Evolutionary conservation across 2,329 filamentous ascomycete species (phyloP).

Genomic region (Blastomyces percursus): DNA sequence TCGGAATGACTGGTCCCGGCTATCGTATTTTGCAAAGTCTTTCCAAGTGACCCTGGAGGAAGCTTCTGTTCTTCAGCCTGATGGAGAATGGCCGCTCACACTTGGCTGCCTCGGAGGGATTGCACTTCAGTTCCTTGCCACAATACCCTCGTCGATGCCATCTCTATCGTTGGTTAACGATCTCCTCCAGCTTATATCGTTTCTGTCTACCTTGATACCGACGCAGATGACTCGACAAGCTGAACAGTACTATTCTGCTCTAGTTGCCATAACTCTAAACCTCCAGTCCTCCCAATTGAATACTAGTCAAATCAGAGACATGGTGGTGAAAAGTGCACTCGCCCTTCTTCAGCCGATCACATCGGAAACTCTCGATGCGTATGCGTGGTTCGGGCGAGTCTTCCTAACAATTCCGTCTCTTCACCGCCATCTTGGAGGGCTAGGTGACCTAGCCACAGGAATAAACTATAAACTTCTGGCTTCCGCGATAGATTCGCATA

Average conservation of each 20-base stretch:
- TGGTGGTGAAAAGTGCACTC: conserved; percentile 27
- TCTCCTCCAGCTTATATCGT: conserved; percentile 27
- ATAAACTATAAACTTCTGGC: conserved; percentile 43
- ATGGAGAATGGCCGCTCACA: conserved; percentile 31
- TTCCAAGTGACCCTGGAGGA: conserved; percentile 31
- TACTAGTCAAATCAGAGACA: conserved; percentile 18
- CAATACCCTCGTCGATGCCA: conserved; percentile 16
- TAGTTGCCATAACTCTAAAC: conserved; percentile 28
- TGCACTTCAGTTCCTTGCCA: conserved; percentile 26
- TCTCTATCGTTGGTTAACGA: conserved; percentile 20
- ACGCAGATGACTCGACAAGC: conserved; percentile 31
- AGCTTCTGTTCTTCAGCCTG: conserved; percentile 26
- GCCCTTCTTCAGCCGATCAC: conserved; percentile 35
- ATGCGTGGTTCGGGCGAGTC: conserved; percentile 34
- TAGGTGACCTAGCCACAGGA: conserved; percentile 35
- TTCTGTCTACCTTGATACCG: conserved; percentile 30
- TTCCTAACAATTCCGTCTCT: conserved; percentile 40
- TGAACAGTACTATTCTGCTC: conserved; percentile 30
- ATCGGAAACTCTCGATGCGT: conserved; percentile 34
- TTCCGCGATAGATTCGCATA: conserved; percentile 27
- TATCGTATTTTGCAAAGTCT: conserved; percentile 35
- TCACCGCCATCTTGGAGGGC: conserved; percentile 25
- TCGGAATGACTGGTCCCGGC: conserved; percentile 29
- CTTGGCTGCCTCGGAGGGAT: conserved; percentile 29
- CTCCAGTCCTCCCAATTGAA: conserved; percentile 14